Percentiles rank a stretch among this genome's conserved stretches.
Evolutionary conservation across 75 land plant species (phyloP).

Genomic region (Pinus tabuliformis): DNA sequence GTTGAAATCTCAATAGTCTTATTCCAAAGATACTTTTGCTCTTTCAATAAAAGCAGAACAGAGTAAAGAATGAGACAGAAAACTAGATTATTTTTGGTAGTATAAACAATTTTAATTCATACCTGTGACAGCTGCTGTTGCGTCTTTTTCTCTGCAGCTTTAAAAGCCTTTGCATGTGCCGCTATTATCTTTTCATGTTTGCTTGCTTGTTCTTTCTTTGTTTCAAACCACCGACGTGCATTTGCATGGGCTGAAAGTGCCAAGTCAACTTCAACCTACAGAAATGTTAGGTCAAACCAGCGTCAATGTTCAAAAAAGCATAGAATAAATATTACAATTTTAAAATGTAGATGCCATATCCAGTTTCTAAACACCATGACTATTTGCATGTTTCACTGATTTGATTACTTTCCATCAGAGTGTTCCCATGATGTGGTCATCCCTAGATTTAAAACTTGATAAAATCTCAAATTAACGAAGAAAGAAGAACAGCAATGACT

Average conservation of each 20-base stretch:
- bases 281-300: background rate
- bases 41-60: too few relatives aligned
- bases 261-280: conserved; percentile 93
- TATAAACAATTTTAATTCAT: background rate
- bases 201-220: conserved; percentile 83
- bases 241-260: conserved; percentile 97
- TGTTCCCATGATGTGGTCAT: too few relatives aligned
- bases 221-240: conserved; percentile 92
- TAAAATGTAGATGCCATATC: background rate
- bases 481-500: too few relatives aligned
- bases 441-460: too few relatives aligned
- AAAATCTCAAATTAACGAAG: too few relatives aligned
- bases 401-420: too few relatives aligned
- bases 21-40: too few relatives aligned
- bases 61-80: too few relatives aligned
- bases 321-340: background rate
- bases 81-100: too few relatives aligned
- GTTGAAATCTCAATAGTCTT: too few relatives aligned
- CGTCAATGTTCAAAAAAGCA: background rate
- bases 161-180: conserved; percentile 95
- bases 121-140: conserved; percentile 66
- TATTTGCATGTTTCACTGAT: background rate
- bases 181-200: conserved; percentile 93
- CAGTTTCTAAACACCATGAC: background rate
- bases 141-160: conserved; percentile 92